These are phyloP conservation scores for Hericium coralloides DNA, from an alignment of 768 basidiomycete species.

Conservation along the genomic window DNA sequence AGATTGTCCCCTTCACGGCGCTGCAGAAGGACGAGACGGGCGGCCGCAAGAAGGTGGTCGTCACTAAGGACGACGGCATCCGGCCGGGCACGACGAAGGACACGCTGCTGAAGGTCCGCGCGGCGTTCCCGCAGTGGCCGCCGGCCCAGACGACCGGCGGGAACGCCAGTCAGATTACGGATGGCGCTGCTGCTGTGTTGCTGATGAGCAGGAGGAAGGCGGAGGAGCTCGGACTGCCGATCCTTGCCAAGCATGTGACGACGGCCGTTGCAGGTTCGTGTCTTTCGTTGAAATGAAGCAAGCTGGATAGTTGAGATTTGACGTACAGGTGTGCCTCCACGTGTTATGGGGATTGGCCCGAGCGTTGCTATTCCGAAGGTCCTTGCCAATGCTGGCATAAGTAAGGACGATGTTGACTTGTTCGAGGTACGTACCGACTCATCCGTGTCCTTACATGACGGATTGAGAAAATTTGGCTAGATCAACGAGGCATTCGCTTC, in stretches of 20 bases:
- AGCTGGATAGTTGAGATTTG: neutral
- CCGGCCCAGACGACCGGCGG: constrained; percentile 69
- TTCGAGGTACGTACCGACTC: constrained; percentile 47
- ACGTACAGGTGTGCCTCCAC: constrained; percentile 54
- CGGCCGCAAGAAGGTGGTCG: constrained; percentile 33
- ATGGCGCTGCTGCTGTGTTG: constrained; percentile 74
- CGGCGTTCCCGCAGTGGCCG: constrained; percentile 83
- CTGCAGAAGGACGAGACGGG: constrained; percentile 26
- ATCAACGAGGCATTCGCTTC: constrained; percentile 92
- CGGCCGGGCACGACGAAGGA: constrained; percentile 66
- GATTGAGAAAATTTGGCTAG: constrained; percentile 26
- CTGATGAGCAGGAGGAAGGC: constrained; percentile 78
- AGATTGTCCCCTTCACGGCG: constrained; percentile 73
- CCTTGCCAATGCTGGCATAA: constrained; percentile 58
- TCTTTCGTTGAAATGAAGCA: neutral
- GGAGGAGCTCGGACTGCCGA: constrained; percentile 58
- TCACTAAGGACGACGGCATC: constrained; percentile 72
- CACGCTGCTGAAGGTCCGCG: constrained; percentile 48
- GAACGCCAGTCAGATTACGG: constrained; percentile 80
- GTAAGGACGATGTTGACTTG: constrained; percentile 62
- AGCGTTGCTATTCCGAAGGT: constrained; percentile 75
- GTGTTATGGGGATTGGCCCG: constrained; percentile 87
- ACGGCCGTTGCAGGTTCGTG: constrained; percentile 55
- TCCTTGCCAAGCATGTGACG: constrained; percentile 75
- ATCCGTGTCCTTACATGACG: neutral